Evolutionary conservation across 148 eudicot genomes (phyloP).

Genomic region (Nepenthes gracilis): DNA sequence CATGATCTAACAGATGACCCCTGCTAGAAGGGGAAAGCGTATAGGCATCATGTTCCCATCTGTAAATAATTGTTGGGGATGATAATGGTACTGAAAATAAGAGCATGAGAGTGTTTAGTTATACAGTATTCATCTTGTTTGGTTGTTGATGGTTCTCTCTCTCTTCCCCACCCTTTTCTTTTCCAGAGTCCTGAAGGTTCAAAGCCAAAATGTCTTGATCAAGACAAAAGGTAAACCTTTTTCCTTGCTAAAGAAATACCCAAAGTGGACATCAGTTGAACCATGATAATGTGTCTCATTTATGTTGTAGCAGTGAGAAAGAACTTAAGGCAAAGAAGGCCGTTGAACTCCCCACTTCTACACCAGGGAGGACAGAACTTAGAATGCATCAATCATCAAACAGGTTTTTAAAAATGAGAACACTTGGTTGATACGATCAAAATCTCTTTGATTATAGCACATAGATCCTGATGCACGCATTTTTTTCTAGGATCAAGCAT

Average conservation of each 20-base stretch:
- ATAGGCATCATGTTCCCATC: too few relatives aligned
- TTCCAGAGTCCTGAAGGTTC: conserved; percentile 23
- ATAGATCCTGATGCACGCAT: conserved; percentile 2
- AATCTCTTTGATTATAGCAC: too few relatives aligned
- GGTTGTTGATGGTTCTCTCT: too few relatives aligned
- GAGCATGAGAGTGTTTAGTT: too few relatives aligned
- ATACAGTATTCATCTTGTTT: too few relatives aligned
- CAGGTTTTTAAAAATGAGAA: conserved; percentile 24
- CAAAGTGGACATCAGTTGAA: background rate
- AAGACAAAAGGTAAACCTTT: conserved; percentile 27
- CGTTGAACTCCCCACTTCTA: conserved; percentile 13
- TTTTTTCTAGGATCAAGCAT: conserved; percentile 21
- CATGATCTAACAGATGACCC: too few relatives aligned
- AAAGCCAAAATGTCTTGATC: conserved; percentile 11
- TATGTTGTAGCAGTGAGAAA: conserved; percentile 18
- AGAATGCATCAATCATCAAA: conserved; percentile 18
- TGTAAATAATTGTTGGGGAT: too few relatives aligned
- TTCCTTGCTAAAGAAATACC: background rate
- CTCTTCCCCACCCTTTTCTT: background rate
- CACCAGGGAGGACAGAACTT: conserved; percentile 19
- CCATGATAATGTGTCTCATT: background rate
- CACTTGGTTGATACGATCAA: background rate
- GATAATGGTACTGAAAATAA: too few relatives aligned
- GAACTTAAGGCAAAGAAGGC: conserved; percentile 19
- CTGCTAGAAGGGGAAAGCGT: too few relatives aligned